Evolutionary conservation across 139 green algal species (phyloP), one percentile per base, ranked within the genome.

Genomic region (Tetraselmis chui): DNA sequence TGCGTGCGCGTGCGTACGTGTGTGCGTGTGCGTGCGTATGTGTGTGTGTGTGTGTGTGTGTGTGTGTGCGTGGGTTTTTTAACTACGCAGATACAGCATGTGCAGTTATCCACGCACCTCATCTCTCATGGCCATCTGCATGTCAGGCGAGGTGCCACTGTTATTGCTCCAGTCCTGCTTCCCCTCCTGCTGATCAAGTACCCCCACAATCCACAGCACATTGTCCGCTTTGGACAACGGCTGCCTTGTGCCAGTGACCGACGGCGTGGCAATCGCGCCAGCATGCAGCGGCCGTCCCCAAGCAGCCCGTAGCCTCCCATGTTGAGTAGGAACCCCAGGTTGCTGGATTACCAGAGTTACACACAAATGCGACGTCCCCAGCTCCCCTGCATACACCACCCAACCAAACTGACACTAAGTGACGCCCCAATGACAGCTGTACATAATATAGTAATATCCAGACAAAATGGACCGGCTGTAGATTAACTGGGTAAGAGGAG

Each of bases 281-380:
- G 75, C 30, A 32, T 45, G 23, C 28, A 29, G 18, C 27, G 25
- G 27, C 31, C 74, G n/a, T 24, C 81, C 2, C 22, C 75, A 74
- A 59, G 27, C 2, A 59, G 23, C 23, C 0, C 32, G 22, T 45
- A 31, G 2, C 75, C 29, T 5, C n/a, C 59, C 77, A 27, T 27
- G 30, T 11, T 58, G 30, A 30, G 30, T 76, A 32, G 30, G 81
- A 0, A 83, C 77, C 0, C 77, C 30, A n/a, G 91, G 91, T 1
- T 89, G 88, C 78, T 92, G 84, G 26, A 94, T 89, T 1, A 94
- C 91, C 1, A 94, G 80, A 1, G 88, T 90, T 5, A 91, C 31
- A 80, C 91, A 94, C 76, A 93, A 93, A 80, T 93, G 91, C 0
- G 85, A 89, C 59, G 86, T 85, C 45, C 45, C 45, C 18, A 67